phyloP scores from a whole-genome alignment of 169 alveolate genomes.

The Plasmodium vivax region DNA sequence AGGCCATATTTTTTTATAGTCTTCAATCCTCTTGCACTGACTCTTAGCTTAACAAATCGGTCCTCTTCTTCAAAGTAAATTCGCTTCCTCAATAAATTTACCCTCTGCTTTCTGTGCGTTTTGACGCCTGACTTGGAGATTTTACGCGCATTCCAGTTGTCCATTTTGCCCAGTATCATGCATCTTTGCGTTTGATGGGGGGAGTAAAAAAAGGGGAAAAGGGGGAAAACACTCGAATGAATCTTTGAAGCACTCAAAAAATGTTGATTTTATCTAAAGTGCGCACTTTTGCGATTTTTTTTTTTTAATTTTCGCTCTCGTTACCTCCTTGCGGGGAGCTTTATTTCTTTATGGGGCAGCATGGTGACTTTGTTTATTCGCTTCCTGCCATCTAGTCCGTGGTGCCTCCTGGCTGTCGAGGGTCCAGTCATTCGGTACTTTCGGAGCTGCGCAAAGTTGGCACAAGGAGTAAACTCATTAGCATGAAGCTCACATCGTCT shows the following conservation, averaged over 20 bases:
- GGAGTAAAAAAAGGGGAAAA: not conserved
- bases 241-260: not conserved
- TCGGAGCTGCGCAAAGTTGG: conserved; percentile 75
- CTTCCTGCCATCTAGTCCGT: conserved; percentile 84
- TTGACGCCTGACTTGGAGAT: conserved; percentile 85
- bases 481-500: not conserved
- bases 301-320: not conserved
- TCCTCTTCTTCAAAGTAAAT: conserved; percentile 85
- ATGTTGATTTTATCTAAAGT: not conserved
- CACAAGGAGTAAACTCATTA: not conserved
- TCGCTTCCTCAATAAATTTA: conserved; percentile 86
- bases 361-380: conserved; percentile 84
- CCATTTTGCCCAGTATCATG: conserved; percentile 90
- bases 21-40: conserved; percentile 87
- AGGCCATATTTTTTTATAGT: conserved; percentile 88
- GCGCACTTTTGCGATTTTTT: not conserved
- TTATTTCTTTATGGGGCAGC: conserved; percentile 82
- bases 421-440: conserved; percentile 82
- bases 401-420: conserved; percentile 83
- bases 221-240: not conserved
- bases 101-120: conserved; percentile 83
- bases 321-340: conserved; percentile 85
- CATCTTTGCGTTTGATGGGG: conserved; percentile 78
- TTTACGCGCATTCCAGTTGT: conserved; percentile 85
- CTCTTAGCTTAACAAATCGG: conserved; percentile 83